phyloP scores from a whole-genome alignment of 2,329 filamentous ascomycete species.

The Colletotrichum orchidophilum region DNA sequence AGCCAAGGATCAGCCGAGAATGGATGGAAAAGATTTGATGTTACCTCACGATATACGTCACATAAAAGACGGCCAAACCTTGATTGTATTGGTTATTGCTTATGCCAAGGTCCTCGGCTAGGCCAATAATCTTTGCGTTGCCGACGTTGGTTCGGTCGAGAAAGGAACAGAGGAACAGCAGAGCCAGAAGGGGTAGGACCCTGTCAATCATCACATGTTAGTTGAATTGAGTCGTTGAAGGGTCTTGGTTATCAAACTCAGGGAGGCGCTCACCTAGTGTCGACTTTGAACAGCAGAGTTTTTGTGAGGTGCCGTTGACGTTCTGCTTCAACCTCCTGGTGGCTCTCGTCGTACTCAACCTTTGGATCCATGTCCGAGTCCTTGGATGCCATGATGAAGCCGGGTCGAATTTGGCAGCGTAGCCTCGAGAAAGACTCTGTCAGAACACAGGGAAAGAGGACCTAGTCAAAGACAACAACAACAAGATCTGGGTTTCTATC shows the following conservation, averaged over 20 bases:
- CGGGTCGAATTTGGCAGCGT: not conserved
- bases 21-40: not conserved
- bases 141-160: slow-evolving; percentile 78
- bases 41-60: slow-evolving; percentile 68
- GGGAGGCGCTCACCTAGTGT: slow-evolving; percentile 35
- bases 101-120: slow-evolving; percentile 67
- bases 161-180: slow-evolving; percentile 72
- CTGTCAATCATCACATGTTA: slow-evolving; percentile 44
- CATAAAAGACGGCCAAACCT: slow-evolving; percentile 72
- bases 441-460: not conserved
- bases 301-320: slow-evolving; percentile 35
- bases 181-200: slow-evolving; percentile 69
- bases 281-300: slow-evolving; percentile 41
- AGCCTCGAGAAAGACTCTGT: not conserved
- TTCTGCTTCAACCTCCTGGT: slow-evolving; percentile 29
- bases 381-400: slow-evolving; percentile 5
- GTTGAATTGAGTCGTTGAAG: not conserved
- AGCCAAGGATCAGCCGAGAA: not conserved
- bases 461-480: not conserved
- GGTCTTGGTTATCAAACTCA: not conserved
- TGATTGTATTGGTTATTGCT: slow-evolving; percentile 70
- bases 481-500: not conserved
- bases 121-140: slow-evolving; percentile 72
- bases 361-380: slow-evolving; percentile 34
- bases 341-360: slow-evolving; percentile 34